Base-by-base conservation (phyloP, 176 grass and related monocot species). In the Musa troglodytarum region DNA sequence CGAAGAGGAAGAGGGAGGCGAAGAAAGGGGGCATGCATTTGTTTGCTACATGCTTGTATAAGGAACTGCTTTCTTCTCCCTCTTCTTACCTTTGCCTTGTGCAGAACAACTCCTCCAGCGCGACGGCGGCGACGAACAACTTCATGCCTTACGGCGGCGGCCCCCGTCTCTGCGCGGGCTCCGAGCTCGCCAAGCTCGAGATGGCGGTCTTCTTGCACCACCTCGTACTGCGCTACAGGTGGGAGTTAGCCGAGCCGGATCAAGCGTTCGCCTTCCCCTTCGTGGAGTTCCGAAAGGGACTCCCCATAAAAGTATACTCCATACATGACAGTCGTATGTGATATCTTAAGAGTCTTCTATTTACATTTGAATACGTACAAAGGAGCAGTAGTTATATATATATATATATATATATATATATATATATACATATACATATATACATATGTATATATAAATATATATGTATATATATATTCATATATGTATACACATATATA, bases 131-230 rank as follows among this genome's bases (percentile, higher is more conserved):
- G 20, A 19, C 34, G 5, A 72, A 28, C 67, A 68, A 76, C 54
- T 52, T 86, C 9, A 81, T 86, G 78, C 63, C 83, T 16, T 86
- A 65, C 67, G 74, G 79, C n/a, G 78, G 83, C 6, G 83, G 83
- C 3, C 77, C 28, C 52, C 64, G 83, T 2, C 54, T 86, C 0
- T 86, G 83, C 68, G 73, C 83, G 0, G 83, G 83, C 11, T 19
- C 49, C 43, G 83, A 86, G 68, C 50, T 86, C 29, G 83, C 79
- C 20, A 86, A 81, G 50, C 25, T 86, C 21, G 83, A 86, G 64
- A 54, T 86, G 58, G 73, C 83, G 53, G 65, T 86, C 2, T 86
- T 86, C 79, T 50, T 86, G 55, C 79, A 86, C 66, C 79, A 86
- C 68, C 83, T 86, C 53, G 74, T 86, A 17, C 53, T 62, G 58